phyloP scores from a whole-genome alignment of 2,329 filamentous ascomycete species.

The Hawksworthiomyces lignivorus region DNA sequence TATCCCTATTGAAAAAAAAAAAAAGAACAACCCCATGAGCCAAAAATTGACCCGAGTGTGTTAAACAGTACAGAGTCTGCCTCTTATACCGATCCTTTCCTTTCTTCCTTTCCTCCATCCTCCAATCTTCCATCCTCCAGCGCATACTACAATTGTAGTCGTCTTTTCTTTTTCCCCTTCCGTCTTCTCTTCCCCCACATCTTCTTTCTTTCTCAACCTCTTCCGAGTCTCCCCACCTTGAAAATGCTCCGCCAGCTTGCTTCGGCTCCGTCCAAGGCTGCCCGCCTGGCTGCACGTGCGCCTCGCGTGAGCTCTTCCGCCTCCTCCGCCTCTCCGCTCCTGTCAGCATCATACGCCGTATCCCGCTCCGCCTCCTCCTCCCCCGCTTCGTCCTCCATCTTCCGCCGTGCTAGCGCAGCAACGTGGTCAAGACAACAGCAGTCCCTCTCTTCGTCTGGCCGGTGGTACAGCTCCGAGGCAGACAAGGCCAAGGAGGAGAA shows the following conservation, averaged over 20 bases:
- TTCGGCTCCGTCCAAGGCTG: conserved; percentile 8
- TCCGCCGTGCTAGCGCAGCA: conserved; percentile 1
- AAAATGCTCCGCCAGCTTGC: conserved; percentile 12
- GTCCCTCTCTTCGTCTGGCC: not conserved
- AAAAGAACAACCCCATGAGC: too few relatives aligned
- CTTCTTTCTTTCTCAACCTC: not conserved
- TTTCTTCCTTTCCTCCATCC: not conserved
- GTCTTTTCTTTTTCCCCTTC: not conserved
- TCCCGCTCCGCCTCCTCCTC: conserved; percentile 21
- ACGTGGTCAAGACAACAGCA: conserved; percentile 5
- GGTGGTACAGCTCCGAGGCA: conserved; percentile 41
- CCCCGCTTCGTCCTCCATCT: not conserved
- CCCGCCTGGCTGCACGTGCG: conserved; percentile 9
- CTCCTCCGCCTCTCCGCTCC: conserved; percentile 18
- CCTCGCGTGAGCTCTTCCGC: not conserved
- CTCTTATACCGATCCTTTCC: too few relatives aligned
- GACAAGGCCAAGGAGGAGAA: conserved; percentile 22
- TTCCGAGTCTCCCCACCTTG: not conserved
- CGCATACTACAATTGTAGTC: too few relatives aligned
- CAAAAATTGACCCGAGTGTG: conserved; percentile 6
- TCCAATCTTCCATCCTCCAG: too few relatives aligned
- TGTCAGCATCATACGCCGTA: too few relatives aligned
- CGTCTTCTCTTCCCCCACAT: not conserved
- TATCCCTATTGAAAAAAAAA: too few relatives aligned
- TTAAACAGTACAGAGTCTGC: too few relatives aligned